Conservation (phyloP, 768 basidiomycete species). For the Pholiota conissans region DNA sequence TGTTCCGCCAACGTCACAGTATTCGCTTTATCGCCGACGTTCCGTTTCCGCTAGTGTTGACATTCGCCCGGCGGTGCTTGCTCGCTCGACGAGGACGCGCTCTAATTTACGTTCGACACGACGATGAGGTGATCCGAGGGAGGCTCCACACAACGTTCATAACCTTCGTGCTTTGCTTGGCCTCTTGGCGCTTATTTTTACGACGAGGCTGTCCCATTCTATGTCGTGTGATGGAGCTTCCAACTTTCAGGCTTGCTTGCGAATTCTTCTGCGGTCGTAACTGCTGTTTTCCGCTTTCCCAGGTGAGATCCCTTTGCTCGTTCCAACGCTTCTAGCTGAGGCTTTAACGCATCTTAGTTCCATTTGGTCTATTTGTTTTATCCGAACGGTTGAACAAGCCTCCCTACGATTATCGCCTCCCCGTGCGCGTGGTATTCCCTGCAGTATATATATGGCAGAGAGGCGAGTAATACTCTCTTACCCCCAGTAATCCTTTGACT, state of each 20-base stretch:
- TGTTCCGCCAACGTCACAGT: neutral
- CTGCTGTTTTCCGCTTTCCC: neutral
- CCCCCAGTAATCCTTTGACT: neutral
- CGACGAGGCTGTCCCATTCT: neutral
- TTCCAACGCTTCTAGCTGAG: neutral
- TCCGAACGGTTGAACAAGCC: neutral
- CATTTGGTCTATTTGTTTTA: neutral
- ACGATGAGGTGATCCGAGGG: too few relatives aligned
- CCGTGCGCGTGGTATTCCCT: neutral
- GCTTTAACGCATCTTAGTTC: neutral
- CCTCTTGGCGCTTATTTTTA: neutral
- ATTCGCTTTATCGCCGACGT: neutral
- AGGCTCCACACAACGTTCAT: too few relatives aligned
- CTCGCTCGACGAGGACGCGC: too few relatives aligned
- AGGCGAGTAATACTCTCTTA: neutral
- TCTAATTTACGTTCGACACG: too few relatives aligned
- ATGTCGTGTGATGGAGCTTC: neutral
- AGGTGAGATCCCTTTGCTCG: neutral
- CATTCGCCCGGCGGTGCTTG: neutral
- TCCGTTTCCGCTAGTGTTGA: neutral
- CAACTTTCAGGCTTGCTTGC: neutral
- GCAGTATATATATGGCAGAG: neutral
- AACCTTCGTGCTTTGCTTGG: too few relatives aligned
- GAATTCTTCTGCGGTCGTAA: neutral
- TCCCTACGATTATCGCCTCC: neutral